phyloP scores from a whole-genome alignment of 441 rosid species.

The Monsonia emarginata region DNA sequence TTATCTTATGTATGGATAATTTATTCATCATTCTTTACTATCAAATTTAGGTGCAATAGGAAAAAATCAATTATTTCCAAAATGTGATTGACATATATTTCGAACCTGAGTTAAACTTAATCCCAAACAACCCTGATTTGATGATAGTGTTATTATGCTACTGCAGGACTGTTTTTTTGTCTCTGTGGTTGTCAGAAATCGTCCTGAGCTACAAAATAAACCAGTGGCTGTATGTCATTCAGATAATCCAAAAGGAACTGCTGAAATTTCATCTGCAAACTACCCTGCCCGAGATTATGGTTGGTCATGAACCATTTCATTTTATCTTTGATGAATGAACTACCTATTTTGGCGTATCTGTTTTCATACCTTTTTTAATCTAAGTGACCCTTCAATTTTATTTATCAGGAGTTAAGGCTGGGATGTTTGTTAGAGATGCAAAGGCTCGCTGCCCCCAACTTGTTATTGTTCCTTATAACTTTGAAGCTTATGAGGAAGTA shows the following conservation, averaged over 20 bases:
- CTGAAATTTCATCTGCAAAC: conserved; percentile 93
- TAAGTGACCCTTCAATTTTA: conserved; percentile 9
- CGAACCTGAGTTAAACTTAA: not conserved
- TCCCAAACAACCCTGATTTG: not conserved
- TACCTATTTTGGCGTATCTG: conserved; percentile 5
- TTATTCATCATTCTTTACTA: conserved; percentile 1
- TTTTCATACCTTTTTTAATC: conserved; percentile 12
- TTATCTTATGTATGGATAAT: conserved; percentile 3
- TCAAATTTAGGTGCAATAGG: conserved; percentile 5
- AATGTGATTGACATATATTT: not conserved
- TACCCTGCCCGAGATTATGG: conserved; percentile 87
- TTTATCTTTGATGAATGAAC: conserved; percentile 7
- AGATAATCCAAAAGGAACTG: conserved; percentile 84
- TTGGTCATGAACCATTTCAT: conserved; percentile 32
- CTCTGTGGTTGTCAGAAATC: conserved; percentile 69
- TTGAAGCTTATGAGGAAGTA: conserved; percentile 85
- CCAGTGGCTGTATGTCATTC: conserved; percentile 93
- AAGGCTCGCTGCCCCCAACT: conserved; percentile 79
- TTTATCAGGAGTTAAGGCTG: conserved; percentile 63
- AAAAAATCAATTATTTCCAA: not conserved
- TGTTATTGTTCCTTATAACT: conserved; percentile 74
- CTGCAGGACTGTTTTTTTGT: conserved; percentile 92
- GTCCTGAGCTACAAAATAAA: conserved; percentile 54
- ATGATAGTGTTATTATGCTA: conserved; percentile 22
- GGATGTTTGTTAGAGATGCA: conserved; percentile 90